Base-by-base conservation (phyloP, 2,329 filamentous ascomycete species). In the Pseudogymnoascus sp. region DNA sequence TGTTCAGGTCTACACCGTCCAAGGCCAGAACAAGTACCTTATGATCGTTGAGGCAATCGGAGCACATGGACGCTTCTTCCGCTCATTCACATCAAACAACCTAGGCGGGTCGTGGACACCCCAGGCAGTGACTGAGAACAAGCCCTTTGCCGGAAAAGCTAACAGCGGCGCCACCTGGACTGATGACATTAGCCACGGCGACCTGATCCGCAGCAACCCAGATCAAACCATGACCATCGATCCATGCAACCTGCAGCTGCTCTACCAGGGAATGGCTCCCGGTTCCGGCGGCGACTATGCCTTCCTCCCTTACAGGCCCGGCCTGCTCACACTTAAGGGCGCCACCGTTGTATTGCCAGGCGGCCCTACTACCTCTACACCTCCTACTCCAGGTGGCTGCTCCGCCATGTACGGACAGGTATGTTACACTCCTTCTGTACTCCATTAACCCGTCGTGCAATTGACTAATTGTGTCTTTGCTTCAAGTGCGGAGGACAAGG, bases 41-140 rank as follows among this genome's bases (percentile, higher is more conserved):
- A 87, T 88, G 83, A 80, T 88, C n/a, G 84, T 88, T 40, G 86
- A 89, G 72, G 78, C 83, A 0, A 82, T 83, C 47, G 85, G 85
- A 0, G 38, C 72, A 0, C 74, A 78, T 31, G 85, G 85, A 0
- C 80, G 86, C 2, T 89, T 83, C 74, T 88, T 88, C 81, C 84
- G 86, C 64, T 87, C 84, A 0, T 88, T 84, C 76, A 87, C 84
- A 0, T 82, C 86, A 11, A 79, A 75, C 44, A 82, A 77, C 68
- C 77, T 88, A 8, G 70, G 71, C 42, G 86, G 86, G 8, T 62
- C 72, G 5, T 89, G 86, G 86, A 86, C 83, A 0, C 67, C 79
- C 8, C 81, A 87, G 69, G 83, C 85, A 1, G 76, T 76, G 0
- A 78, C 69, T 15, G 85, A 88, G 76, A 73, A 69, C 67, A 75